These are phyloP conservation scores for Cordia subcordata DNA, from an alignment of 257 asterid species.

Conservation along the genomic window DNA sequence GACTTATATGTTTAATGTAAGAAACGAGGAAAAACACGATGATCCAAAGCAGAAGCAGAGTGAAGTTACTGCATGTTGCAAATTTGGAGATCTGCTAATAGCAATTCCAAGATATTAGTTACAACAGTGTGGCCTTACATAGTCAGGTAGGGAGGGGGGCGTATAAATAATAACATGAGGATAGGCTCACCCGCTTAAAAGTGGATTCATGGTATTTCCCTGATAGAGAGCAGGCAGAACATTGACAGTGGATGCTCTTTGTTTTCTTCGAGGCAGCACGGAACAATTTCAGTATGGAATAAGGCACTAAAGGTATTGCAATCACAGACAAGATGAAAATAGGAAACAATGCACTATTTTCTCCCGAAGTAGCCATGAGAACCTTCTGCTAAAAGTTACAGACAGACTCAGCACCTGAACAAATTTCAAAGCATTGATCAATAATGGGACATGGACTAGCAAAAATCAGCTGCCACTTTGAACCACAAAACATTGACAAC, in stretches of 20 bases:
- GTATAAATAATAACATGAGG: constrained; percentile 2
- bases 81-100: constrained; percentile 52
- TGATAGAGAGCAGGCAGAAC: constrained; percentile 72
- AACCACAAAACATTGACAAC: no score
- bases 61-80: constrained; percentile 69
- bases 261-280: constrained; percentile 64
- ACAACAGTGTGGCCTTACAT: constrained; percentile 2
- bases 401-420: constrained; percentile 36
- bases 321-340: constrained; percentile 75
- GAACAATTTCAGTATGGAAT: constrained; percentile 62
- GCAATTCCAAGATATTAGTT: constrained; percentile 6
- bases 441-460: background rate
- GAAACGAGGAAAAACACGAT: constrained; percentile 57
- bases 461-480: no score
- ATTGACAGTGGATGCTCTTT: constrained; percentile 65
- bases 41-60: constrained; percentile 79
- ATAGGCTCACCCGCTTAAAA: constrained; percentile 40
- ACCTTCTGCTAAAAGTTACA: constrained; percentile 18
- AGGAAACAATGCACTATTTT: constrained; percentile 76
- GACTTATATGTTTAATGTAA: constrained; percentile 59
- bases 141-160: constrained; percentile 6
- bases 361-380: constrained; percentile 77
- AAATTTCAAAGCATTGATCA: constrained; percentile 3
- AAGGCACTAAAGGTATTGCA: constrained; percentile 86
- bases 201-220: constrained; percentile 71